Percentiles rank a stretch among this genome's conserved stretches.
These are phyloP conservation scores for Phytophthora niederhauseri DNA, from an alignment of 352 stramenopile species.

Conservation along the genomic window DNA sequence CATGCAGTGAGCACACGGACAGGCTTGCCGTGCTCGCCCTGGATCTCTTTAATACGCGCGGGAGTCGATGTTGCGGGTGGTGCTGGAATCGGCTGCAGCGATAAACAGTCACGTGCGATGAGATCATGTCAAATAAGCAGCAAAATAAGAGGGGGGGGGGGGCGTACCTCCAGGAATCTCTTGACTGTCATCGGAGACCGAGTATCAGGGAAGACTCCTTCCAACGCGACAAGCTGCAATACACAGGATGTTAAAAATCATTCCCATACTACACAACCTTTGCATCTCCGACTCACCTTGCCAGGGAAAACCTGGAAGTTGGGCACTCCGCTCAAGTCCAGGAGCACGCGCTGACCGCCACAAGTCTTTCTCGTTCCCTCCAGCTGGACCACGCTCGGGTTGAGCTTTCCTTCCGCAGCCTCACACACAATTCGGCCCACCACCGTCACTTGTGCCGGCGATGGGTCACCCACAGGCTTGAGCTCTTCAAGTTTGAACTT, in stretches of 20 bases:
- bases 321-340: conserved; percentile 72
- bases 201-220: conserved; percentile 75
- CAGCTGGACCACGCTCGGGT: conserved; percentile 80
- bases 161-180: conserved; percentile 69
- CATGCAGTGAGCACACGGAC: conserved; percentile 90
- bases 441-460: conserved; percentile 73
- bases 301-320: conserved; percentile 84
- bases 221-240: conserved; percentile 75
- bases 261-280: neutral
- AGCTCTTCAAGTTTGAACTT: conserved; percentile 70
- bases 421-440: conserved; percentile 87
- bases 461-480: conserved; percentile 73
- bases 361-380: conserved; percentile 86
- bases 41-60: conserved; percentile 50
- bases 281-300: conserved; percentile 51
- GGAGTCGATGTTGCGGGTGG: conserved; percentile 56
- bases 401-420: conserved; percentile 83
- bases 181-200: conserved; percentile 80
- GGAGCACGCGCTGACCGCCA: conserved; percentile 77
- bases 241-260: conserved; percentile 9
- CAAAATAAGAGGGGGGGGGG: neutral
- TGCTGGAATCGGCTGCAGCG: conserved; percentile 60
- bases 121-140: neutral
- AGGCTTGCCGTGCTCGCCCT: conserved; percentile 46
- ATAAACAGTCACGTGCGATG: neutral